Evolutionary conservation across 2,329 filamentous ascomycete genomes (phyloP).

Genomic region (Graphilbum fragrans): DNA sequence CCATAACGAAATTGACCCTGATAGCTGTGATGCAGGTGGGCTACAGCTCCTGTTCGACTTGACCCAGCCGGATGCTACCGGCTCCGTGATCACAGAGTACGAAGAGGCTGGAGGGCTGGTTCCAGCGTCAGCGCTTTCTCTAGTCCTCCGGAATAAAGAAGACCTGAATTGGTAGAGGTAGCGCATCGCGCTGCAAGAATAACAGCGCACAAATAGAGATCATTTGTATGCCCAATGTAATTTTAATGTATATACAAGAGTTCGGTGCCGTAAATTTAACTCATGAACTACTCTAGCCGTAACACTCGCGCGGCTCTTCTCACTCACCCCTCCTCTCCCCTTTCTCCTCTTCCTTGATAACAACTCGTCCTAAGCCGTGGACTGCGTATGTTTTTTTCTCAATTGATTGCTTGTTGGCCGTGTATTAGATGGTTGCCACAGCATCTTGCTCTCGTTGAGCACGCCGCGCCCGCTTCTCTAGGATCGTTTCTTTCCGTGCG

Average conservation of each 20-base stretch:
- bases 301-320: no score
- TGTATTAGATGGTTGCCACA: slow-evolving; percentile 2
- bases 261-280: no score
- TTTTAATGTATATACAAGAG: no score
- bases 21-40: slow-evolving; percentile 43
- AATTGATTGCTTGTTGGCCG: neutral
- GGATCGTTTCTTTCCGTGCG: slow-evolving; percentile 65
- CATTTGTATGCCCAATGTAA: no score
- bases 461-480: slow-evolving; percentile 81
- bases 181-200: neutral
- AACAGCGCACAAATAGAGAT: neutral
- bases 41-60: slow-evolving; percentile 78
- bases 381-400: neutral
- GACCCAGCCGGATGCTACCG: slow-evolving; percentile 75
- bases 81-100: slow-evolving; percentile 84
- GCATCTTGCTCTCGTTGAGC: slow-evolving; percentile 45
- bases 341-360: neutral
- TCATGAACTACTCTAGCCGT: no score
- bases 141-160: slow-evolving; percentile 44
- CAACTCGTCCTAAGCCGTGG: neutral
- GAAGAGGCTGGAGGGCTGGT: slow-evolving; percentile 83
- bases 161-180: slow-evolving; percentile 27
- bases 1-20: slow-evolving; percentile 80
- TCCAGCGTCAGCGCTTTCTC: slow-evolving; percentile 73
- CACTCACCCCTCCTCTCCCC: no score